These are phyloP conservation scores for Aquilaria yunnanensis DNA, from an alignment of 345 rosid species.

Conservation along the genomic window DNA sequence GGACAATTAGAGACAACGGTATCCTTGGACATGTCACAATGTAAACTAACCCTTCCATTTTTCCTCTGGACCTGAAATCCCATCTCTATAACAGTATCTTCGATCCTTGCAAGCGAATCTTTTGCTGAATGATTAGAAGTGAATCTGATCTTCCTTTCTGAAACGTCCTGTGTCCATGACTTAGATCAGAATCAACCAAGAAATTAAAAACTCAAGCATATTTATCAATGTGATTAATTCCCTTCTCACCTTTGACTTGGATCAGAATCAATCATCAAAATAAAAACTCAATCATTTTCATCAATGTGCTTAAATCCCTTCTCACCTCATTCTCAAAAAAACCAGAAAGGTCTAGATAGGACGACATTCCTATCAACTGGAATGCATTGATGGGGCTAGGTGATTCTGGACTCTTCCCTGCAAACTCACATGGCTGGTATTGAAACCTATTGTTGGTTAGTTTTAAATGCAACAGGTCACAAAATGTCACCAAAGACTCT, in stretches of 20 bases:
- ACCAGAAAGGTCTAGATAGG: constrained; percentile 88
- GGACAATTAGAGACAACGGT: neutral
- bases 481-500: constrained; percentile 6
- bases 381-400: constrained; percentile 75
- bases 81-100: constrained; percentile 61
- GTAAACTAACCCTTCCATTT: constrained; percentile 57
- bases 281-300: neutral
- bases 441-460: too few relatives aligned
- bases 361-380: constrained; percentile 95
- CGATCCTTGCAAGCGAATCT: constrained; percentile 74
- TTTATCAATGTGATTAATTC: neutral
- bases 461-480: constrained; percentile 1
- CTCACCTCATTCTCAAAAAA: constrained; percentile 89
- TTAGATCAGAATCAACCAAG: too few relatives aligned
- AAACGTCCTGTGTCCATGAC: constrained; percentile 42
- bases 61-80: constrained; percentile 80
- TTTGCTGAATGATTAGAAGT: constrained; percentile 70
- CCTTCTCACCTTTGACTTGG: neutral
- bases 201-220: neutral
- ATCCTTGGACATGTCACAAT: neutral
- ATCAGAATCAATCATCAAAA: neutral
- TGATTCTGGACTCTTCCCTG: constrained; percentile 41
- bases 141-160: constrained; percentile 90
- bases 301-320: neutral
- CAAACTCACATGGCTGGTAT: constrained; percentile 38